These are phyloP conservation scores for Penicillium mononematosum DNA, from an alignment of 495 filamentous ascomycete species.

Conservation along the genomic window DNA sequence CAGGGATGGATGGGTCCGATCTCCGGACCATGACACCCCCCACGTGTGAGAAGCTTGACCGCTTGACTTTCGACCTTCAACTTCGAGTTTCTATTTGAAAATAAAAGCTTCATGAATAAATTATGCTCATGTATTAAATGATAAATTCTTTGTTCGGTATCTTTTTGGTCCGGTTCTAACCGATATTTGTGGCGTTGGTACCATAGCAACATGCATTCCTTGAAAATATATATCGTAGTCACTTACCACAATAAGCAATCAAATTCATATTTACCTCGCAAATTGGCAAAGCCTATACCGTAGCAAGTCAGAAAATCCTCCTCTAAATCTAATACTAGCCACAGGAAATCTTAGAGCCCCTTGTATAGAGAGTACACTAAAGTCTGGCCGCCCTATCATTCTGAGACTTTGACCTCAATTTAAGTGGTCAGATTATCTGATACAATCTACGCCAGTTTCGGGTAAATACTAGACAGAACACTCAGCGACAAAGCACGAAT, in stretches of 20 bases:
- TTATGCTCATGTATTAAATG: not conserved
- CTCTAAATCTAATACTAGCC: not conserved
- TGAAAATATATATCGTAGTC: not conserved
- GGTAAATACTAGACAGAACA: not conserved
- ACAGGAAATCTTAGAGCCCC: not conserved
- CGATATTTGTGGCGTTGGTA: not conserved
- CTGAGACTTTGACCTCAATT: not conserved
- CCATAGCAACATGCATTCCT: not conserved
- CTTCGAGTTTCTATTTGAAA: not conserved
- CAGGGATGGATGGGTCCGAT: constrained; percentile 21
- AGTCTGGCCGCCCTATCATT: not conserved
- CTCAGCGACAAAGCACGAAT: not conserved
- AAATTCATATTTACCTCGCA: not conserved
- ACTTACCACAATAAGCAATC: not conserved
- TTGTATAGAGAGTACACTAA: not conserved
- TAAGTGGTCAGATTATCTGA: not conserved
- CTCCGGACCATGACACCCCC: constrained; percentile 23
- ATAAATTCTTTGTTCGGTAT: not conserved
- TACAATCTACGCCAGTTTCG: not conserved
- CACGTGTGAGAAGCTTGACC: constrained; percentile 39
- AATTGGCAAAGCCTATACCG: not conserved
- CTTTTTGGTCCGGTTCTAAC: not conserved
- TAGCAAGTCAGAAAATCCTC: not conserved
- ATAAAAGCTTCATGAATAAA: not conserved
- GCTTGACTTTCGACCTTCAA: constrained; percentile 12